Percentiles rank a stretch among this genome's conserved stretches.
These are phyloP conservation scores for Leonotis leonurus DNA, from an alignment of 257 asterid species.

Conservation along the genomic window DNA sequence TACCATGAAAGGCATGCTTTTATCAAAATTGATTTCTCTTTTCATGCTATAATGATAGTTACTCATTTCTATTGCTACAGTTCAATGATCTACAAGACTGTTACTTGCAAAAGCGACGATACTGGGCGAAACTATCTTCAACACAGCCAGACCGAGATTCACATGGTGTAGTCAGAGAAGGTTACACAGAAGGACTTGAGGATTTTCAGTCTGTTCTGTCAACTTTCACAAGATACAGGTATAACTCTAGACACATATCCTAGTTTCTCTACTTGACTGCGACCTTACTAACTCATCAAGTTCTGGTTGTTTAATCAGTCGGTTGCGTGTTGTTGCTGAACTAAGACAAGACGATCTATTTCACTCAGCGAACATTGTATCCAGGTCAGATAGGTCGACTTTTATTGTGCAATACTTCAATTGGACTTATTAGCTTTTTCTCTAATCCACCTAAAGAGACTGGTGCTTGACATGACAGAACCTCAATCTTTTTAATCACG, in stretches of 20 bases:
- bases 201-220: constrained; percentile 72
- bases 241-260: constrained; percentile 5
- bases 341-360: constrained; percentile 78
- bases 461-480: neutral
- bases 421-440: neutral
- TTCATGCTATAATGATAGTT: constrained; percentile 1
- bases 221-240: constrained; percentile 77
- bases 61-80: constrained; percentile 37
- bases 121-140: constrained; percentile 36
- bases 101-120: constrained; percentile 66
- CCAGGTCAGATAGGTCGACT: constrained; percentile 44
- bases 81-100: constrained; percentile 76
- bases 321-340: constrained; percentile 73
- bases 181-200: constrained; percentile 60
- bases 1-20: constrained; percentile 1
- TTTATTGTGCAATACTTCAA: neutral
- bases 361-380: constrained; percentile 75
- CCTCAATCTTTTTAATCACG: neutral
- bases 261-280: constrained; percentile 9
- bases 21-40: constrained; percentile 1
- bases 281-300: constrained; percentile 2
- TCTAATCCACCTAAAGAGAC: neutral
- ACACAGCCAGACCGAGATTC: constrained; percentile 37
- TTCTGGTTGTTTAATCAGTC: constrained; percentile 40
- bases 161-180: constrained; percentile 36